A percentile compares a stretch with the other conserved stretches of the same genome.
phyloP scores from a whole-genome alignment of 371 early-diverging fungal species.

The Rhizopus sp. region DNA sequence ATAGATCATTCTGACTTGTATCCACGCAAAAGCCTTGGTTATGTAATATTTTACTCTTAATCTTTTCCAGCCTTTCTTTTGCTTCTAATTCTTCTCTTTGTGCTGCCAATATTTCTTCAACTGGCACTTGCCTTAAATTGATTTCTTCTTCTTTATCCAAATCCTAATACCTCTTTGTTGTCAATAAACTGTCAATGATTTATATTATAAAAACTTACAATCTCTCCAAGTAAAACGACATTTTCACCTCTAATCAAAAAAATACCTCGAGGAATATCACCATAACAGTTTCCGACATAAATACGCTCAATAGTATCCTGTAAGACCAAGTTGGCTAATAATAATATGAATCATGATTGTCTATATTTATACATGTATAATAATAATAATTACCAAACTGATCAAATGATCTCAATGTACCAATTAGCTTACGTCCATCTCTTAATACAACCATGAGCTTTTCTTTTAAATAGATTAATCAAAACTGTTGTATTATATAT shows the following conservation, averaged over 20 bases:
- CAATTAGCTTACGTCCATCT: slow-evolving; percentile 93
- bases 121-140: slow-evolving; percentile 77
- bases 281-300: slow-evolving; percentile 83
- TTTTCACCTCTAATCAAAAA: slow-evolving; percentile 96
- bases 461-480: slow-evolving; percentile 47
- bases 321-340: slow-evolving; percentile 89
- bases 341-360: not conserved
- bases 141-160: slow-evolving; percentile 75
- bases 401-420: slow-evolving; percentile 93
- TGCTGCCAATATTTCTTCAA: slow-evolving; percentile 76
- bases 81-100: slow-evolving; percentile 80
- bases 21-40: slow-evolving; percentile 89
- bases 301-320: slow-evolving; percentile 96
- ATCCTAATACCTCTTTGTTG: slow-evolving; percentile 45
- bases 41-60: slow-evolving; percentile 71
- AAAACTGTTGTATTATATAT: no score
- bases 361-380: not conserved
- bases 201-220: slow-evolving; percentile 58
- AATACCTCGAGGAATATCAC: slow-evolving; percentile 90
- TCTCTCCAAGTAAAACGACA: slow-evolving; percentile 93
- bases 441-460: slow-evolving; percentile 88
- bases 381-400: slow-evolving; percentile 91
- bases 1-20: slow-evolving; percentile 75
- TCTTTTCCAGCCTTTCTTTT: slow-evolving; percentile 71
- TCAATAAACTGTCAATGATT: not conserved